Percentiles rank a stretch among this genome's conserved stretches.
These are phyloP conservation scores for Trichophyton mentagrophytes DNA, from an alignment of 2,329 filamentous ascomycete genomes.

Conservation along the genomic window DNA sequence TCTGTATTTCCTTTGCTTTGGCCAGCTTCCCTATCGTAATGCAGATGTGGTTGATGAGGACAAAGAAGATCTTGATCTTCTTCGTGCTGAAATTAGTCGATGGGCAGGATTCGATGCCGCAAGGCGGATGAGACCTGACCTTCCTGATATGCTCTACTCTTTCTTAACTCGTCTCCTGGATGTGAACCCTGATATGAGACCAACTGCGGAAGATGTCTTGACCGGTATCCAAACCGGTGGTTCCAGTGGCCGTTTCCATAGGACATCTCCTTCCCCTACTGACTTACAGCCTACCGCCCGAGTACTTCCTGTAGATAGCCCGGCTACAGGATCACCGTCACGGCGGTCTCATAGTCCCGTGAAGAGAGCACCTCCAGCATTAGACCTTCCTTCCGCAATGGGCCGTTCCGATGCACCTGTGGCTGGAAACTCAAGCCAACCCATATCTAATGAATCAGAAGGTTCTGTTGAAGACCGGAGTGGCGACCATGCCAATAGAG, in stretches of 20 bases:
- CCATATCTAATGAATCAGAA: neutral
- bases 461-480: neutral
- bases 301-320: conserved; percentile 30
- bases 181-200: conserved; percentile 61
- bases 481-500: neutral
- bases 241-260: conserved; percentile 28
- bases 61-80: conserved; percentile 73
- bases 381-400: neutral
- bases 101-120: conserved; percentile 83
- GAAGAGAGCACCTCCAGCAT: conserved; percentile 9
- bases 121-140: conserved; percentile 59
- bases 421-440: neutral
- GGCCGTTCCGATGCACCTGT: neutral
- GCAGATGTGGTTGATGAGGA: conserved; percentile 82
- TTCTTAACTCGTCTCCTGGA: conserved; percentile 71
- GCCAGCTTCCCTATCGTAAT: conserved; percentile 67
- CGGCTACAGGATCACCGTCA: conserved; percentile 12
- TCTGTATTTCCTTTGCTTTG: conserved; percentile 95
- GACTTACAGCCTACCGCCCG: conserved; percentile 24
- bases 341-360: conserved; percentile 14
- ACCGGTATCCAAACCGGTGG: conserved; percentile 52
- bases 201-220: conserved; percentile 75
- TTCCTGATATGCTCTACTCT: conserved; percentile 75
- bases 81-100: conserved; percentile 70
- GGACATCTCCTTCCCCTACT: conserved; percentile 21